These are phyloP conservation scores for Tubosaeta brunneosetosa DNA, from an alignment of 768 basidiomycete genomes.

Conservation along the genomic window DNA sequence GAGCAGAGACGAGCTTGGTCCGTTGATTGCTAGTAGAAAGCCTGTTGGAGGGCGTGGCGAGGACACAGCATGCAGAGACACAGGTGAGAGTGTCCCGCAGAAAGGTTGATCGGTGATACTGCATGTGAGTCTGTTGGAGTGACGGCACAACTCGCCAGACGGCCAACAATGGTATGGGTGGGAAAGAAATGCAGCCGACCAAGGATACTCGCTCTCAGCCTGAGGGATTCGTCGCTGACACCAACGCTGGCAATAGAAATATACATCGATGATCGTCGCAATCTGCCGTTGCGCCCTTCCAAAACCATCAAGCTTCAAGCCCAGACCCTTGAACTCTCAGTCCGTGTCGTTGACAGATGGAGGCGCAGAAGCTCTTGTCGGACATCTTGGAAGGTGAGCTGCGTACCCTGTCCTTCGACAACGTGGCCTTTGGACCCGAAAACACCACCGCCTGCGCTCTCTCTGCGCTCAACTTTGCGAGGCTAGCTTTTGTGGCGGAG, in stretches of 20 bases:
- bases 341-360: slow-evolving; percentile 5
- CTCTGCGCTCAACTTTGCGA: slow-evolving; percentile 55
- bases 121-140: not conserved
- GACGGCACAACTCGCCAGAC: not conserved
- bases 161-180: not conserved
- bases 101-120: not conserved
- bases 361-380: slow-evolving; percentile 9
- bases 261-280: slow-evolving; percentile 1
- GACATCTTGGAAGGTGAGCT: slow-evolving; percentile 27
- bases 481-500: slow-evolving; percentile 36
- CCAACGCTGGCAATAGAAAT: not conserved
- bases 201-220: no score
- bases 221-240: not conserved
- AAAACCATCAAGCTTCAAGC: not conserved
- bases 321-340: not conserved
- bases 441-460: slow-evolving; percentile 45
- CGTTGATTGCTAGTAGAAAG: not conserved
- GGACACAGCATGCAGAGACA: not conserved
- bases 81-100: not conserved
- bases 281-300: slow-evolving; percentile 1
- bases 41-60: not conserved
- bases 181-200: not conserved
- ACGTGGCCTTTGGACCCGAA: slow-evolving; percentile 36
- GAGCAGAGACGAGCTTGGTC: not conserved
- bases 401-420: slow-evolving; percentile 38